A percentile compares a stretch with the other conserved stretches of the same genome.
Evolutionary conservation across 2,329 filamentous ascomycete genomes (phyloP).

Genomic region (Calonectria multiphialidica): DNA sequence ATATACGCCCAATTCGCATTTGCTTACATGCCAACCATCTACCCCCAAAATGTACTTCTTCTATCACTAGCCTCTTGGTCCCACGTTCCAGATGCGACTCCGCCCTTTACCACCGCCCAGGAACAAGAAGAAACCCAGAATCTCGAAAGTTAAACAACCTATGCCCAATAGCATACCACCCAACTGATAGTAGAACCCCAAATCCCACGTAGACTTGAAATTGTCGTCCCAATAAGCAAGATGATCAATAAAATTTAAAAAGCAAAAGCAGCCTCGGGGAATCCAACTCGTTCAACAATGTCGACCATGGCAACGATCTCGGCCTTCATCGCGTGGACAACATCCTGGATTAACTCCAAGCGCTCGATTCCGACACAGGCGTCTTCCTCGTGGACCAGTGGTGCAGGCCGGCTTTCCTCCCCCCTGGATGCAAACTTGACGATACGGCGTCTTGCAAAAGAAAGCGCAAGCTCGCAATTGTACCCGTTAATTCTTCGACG

Average conservation of each 20-base stretch:
- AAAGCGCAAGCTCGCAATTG: background rate
- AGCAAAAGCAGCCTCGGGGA: background rate
- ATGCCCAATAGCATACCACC: background rate
- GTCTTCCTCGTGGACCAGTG: background rate
- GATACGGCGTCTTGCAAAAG: background rate
- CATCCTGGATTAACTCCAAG: background rate
- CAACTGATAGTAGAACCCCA: background rate
- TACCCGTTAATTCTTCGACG: background rate
- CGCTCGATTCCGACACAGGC: background rate
- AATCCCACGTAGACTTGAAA: background rate
- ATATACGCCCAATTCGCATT: background rate
- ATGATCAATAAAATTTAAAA: background rate
- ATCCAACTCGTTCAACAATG: background rate
- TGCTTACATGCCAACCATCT: background rate
- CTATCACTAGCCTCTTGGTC: background rate
- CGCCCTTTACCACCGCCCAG: background rate
- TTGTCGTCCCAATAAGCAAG: background rate
- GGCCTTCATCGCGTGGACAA: background rate
- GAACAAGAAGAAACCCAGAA: background rate
- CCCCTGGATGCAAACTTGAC: background rate
- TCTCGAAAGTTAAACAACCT: too few relatives aligned
- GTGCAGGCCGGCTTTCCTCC: background rate
- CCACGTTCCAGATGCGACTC: background rate
- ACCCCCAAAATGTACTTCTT: too few relatives aligned
- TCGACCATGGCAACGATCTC: background rate